Evolutionary conservation across 148 eudicot species (phyloP), one percentile per base, ranked within the genome.

Genomic region (Tetragonia tetragonoides): DNA sequence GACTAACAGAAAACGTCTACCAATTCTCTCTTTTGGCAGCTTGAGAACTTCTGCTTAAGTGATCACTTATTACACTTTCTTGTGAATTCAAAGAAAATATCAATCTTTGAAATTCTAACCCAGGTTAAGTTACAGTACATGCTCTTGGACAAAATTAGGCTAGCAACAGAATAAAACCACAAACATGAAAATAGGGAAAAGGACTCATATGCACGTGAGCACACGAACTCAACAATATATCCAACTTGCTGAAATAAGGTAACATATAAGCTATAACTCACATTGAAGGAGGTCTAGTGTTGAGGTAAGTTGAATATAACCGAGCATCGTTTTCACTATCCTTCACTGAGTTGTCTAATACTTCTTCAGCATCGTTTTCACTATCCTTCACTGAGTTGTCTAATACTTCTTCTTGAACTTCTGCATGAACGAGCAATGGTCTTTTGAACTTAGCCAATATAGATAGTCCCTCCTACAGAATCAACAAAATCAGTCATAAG

Each of bases 401-500:
- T 42, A 79, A n/a, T n/a, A n/a, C 75, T 76, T 91, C 90, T 78
- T 82, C 91, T 73, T 78, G 80, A 46, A 83, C 80, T 81, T 95
- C 99, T 20, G 99, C 98, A 78, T 95, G 99, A 42, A 95, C 98
- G 40, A 95, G 97, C 80, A 95, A 82, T 46, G 99, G 99, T 75
- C 98, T 90, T 86, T 78, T 86, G 80, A 88, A 95, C 78, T 93
- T 93, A 57, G 97, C 97, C 85, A 95, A 84, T 15, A 82, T 79
- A 23, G 88, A 81, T 60, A 95, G 83, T 72, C 95, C 99, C 80
- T 90, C 97, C 99, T 95, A 74, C 54, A 84, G 20, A 73, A 85
- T 60, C 47, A 73, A 64, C 8, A 68, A 21, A 44, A 15, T 18
- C 39, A 59, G 41, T 66, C 59, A 56, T 2, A 51, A 56, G 49